Base-by-base conservation (phyloP, 2,329 filamentous ascomycete species). In the Pseudocercospora fijiensis region DNA sequence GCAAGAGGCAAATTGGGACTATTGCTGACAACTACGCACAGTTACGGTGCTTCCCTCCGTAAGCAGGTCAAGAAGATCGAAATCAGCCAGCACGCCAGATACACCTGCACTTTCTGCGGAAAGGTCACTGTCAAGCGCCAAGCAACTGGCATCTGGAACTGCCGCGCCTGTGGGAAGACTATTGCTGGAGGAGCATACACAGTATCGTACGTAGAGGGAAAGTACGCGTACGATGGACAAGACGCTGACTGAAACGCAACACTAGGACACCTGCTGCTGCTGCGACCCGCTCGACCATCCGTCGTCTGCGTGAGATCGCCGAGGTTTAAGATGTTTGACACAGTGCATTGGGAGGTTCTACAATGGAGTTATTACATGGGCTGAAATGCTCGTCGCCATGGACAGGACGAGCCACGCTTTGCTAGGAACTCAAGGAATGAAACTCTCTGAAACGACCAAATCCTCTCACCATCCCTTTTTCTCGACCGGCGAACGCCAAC, bases 61-160 rank as follows among this genome's bases (percentile, higher is more conserved):
- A 98, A 98, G 88, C 93, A 92, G 93, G 90, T 95, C 80, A 98
- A 98, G 92, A 97, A 97, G 91, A 96, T 97, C 90, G 95, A 98
- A 90, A 91, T 98, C 82, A 91, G 91, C 78, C 95, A 98, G 84
- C 95, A 99, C 87, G 92, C 92, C 85, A 90, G 90, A 82, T 98
- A 97, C 82, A 88, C 89, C 79, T 98, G 94, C 89, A 94, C 93
- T 73, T 99, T 98, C 90, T 96, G 92, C 88, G 94, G 94, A 79
- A 98, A 98, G 90, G 89, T 88, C 80, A 90, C 89, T 33, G 76
- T 78, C 68, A 78, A 77, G 86, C 89, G 94, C 78, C 86, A 92
- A 79, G 88, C 91, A 70, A 91, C 94, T 76, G 93, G 93, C 77
- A 97, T 96, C 87, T 97, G 94, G 94, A 87, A 94, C 82, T 99